Evolutionary conservation across 306 rosid species (phyloP).

Genomic region (Lotus japonicus): DNA sequence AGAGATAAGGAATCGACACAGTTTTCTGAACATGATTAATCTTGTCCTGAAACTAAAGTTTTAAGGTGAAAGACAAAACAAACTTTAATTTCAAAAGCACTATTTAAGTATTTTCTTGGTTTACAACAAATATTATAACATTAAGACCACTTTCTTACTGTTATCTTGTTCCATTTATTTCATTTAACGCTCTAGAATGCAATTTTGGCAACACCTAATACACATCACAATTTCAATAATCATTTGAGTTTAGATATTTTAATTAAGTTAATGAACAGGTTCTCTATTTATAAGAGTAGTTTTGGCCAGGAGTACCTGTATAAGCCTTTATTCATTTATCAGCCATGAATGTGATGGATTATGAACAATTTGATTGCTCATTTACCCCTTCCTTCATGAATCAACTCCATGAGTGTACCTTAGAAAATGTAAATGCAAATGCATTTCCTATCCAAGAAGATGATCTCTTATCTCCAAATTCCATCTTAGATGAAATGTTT

Average conservation of each 20-base stretch:
- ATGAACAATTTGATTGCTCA: slow-evolving; percentile 24
- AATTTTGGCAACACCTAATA: too few species aligned
- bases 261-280: background rate
- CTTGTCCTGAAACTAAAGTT: too few species aligned
- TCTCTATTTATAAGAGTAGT: slow-evolving; percentile 7
- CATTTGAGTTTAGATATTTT: background rate
- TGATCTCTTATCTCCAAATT: slow-evolving; percentile 2
- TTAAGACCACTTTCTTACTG: background rate
- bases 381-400: slow-evolving; percentile 20
- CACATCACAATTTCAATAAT: too few species aligned
- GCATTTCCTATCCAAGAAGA: slow-evolving; percentile 7
- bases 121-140: background rate
- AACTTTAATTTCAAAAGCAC: background rate
- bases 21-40: too few species aligned
- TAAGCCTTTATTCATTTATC: slow-evolving; percentile 8
- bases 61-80: too few species aligned
- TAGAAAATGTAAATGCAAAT: too few species aligned
- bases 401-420: slow-evolving; percentile 25
- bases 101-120: background rate
- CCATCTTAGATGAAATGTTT: slow-evolving; percentile 1
- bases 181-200: too few species aligned
- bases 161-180: too few species aligned
- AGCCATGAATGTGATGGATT: slow-evolving; percentile 28
- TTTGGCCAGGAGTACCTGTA: background rate
- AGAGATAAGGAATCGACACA: too few species aligned